Conservation (phyloP, 2,329 filamentous ascomycete species). For the Fusarium sp. region DNA sequence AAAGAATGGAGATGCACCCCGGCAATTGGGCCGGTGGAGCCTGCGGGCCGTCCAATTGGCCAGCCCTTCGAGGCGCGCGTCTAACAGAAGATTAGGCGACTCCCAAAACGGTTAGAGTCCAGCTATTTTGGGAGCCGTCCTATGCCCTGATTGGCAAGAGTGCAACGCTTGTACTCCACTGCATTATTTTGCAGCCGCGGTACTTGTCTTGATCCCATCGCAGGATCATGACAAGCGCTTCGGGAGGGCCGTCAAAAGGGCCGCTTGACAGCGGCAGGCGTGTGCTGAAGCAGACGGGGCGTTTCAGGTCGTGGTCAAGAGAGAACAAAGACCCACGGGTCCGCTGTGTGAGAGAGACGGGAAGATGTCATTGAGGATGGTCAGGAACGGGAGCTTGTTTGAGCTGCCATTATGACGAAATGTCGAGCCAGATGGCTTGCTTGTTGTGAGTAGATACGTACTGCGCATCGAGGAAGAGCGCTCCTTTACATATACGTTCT, state of each 20-base stretch:
- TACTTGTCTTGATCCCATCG: conserved; percentile 25
- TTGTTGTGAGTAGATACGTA: no score
- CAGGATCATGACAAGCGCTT: conserved; percentile 34
- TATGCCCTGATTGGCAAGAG: conserved; percentile 35
- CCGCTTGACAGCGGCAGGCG: conserved; percentile 27
- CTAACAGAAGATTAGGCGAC: conserved; percentile 44
- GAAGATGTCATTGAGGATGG: neutral
- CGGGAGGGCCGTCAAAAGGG: conserved; percentile 13
- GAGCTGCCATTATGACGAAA: neutral
- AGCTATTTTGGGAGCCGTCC: conserved; percentile 42
- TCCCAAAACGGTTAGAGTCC: conserved; percentile 32
- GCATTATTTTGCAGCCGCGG: conserved; percentile 16
- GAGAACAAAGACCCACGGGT: conserved; percentile 3
- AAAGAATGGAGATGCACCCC: neutral
- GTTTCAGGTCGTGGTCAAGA: conserved; percentile 41
- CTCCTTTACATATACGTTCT: no score
- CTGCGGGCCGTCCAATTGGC: conserved; percentile 35
- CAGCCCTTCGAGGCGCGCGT: conserved; percentile 45
- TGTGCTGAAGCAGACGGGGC: conserved; percentile 39
- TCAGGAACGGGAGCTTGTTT: neutral
- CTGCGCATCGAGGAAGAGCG: no score
- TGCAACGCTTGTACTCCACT: conserved; percentile 12
- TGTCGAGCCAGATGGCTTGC: neutral
- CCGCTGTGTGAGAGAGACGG: neutral
- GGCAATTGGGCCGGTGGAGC: conserved; percentile 28